These are phyloP conservation scores for Fragaria nilgerrensis DNA, from an alignment of 306 rosid species.

Conservation along the genomic window DNA sequence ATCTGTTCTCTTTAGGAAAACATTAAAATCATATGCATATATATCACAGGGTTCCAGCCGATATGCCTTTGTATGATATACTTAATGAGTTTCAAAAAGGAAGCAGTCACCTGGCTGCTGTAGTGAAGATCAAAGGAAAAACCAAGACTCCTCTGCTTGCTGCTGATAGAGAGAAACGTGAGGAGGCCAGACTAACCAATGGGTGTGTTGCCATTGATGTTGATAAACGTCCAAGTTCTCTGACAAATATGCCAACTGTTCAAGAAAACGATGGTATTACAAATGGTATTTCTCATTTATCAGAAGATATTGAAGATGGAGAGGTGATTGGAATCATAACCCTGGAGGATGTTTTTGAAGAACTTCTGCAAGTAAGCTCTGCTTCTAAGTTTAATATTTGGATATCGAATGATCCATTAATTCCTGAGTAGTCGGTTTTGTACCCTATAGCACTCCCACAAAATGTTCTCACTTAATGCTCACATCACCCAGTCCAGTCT, in stretches of 20 bases:
- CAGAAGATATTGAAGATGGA: conserved; percentile 71
- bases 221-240: conserved; percentile 44
- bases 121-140: conserved; percentile 66
- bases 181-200: conserved; percentile 27
- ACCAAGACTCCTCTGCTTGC: conserved; percentile 30
- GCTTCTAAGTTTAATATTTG: not conserved
- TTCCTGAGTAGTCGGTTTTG: not conserved
- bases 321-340: conserved; percentile 94
- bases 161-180: conserved; percentile 43
- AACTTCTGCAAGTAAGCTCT: conserved; percentile 65
- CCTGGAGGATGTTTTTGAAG: conserved; percentile 93
- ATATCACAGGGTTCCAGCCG: conserved; percentile 71
- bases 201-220: conserved; percentile 49
- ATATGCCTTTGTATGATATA: conserved; percentile 92
- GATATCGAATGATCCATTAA: not conserved
- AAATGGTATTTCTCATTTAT: conserved; percentile 30
- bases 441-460: not conserved
- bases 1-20: not conserved
- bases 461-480: not conserved
- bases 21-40: conserved; percentile 4
- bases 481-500: not conserved
- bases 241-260: conserved; percentile 27
- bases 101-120: conserved; percentile 94
- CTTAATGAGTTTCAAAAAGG: conserved; percentile 96
- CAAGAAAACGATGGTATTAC: conserved; percentile 36